Conservation (phyloP, 2,329 filamentous ascomycete genomes). For the Fusarium metavorans region DNA sequence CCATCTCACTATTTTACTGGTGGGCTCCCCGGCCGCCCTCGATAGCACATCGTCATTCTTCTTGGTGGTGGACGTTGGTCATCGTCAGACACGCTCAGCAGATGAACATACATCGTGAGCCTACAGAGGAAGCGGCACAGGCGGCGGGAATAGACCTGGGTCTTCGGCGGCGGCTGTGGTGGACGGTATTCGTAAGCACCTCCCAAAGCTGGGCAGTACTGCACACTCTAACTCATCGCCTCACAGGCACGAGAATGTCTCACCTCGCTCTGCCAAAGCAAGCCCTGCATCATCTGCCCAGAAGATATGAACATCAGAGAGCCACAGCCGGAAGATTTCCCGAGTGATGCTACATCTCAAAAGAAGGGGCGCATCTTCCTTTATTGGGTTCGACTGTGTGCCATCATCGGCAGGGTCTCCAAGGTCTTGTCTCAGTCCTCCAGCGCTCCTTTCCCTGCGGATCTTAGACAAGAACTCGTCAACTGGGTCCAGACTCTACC, state of each 20-base stretch:
- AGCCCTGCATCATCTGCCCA: constrained; percentile 57
- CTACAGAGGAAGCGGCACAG: constrained; percentile 22
- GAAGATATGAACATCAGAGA: constrained; percentile 55
- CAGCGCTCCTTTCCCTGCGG: constrained; percentile 19
- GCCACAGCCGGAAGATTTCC: constrained; percentile 54
- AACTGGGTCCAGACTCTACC: constrained; percentile 31
- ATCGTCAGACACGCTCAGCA: constrained; percentile 58
- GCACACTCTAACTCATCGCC: background rate
- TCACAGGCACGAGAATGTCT: constrained; percentile 35
- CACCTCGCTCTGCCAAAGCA: constrained; percentile 57
- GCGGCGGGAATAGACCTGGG: constrained; percentile 17
- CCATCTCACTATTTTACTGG: constrained; percentile 58
- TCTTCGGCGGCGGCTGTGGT: constrained; percentile 33
- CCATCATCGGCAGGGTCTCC: constrained; percentile 54
- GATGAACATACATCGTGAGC: constrained; percentile 57
- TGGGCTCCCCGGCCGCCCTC: constrained; percentile 56
- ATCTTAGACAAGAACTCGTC: constrained; percentile 32
- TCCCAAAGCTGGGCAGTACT: background rate
- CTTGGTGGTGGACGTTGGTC: constrained; percentile 60
- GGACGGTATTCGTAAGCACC: constrained; percentile 36
- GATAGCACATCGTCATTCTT: constrained; percentile 53
- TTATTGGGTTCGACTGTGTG: constrained; percentile 56
- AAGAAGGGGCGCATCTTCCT: constrained; percentile 55
- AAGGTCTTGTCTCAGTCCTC: constrained; percentile 48
- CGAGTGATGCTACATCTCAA: constrained; percentile 46